Conservation (phyloP, 2,329 filamentous ascomycete species). For the Paraphaeosphaeria sporulosa region DNA sequence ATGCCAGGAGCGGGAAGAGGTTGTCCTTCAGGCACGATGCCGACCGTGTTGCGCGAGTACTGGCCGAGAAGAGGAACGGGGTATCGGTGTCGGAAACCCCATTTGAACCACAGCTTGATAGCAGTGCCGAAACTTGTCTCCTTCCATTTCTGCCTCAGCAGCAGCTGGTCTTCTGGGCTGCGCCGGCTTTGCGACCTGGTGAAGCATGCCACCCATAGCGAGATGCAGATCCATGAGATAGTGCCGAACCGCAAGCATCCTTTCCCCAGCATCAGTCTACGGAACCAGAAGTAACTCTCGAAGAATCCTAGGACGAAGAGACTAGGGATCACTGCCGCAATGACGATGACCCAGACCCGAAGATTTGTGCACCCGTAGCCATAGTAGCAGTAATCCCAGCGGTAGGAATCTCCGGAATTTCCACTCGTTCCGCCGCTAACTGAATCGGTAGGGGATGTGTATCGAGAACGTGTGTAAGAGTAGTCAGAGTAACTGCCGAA, state of each 20-base stretch:
- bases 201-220: constrained; percentile 41
- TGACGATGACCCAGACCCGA: constrained; percentile 38
- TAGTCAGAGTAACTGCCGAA: neutral
- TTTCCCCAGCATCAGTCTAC: constrained; percentile 43
- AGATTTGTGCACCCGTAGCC: constrained; percentile 28
- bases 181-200: constrained; percentile 42
- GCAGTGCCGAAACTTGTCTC: constrained; percentile 33
- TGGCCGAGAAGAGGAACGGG: constrained; percentile 41
- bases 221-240: constrained; percentile 40
- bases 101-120: constrained; percentile 44
- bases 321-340: constrained; percentile 34
- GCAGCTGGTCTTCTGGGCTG: constrained; percentile 39
- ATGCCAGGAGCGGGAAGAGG: constrained; percentile 30
- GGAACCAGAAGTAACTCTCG: constrained; percentile 46
- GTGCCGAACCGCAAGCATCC: constrained; percentile 42
- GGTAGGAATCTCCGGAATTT: constrained; percentile 7
- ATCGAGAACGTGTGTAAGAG: neutral
- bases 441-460: neutral
- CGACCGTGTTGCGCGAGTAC: constrained; percentile 37
- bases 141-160: constrained; percentile 41
- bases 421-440: constrained; percentile 11
- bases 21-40: constrained; percentile 37
- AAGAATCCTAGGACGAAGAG: constrained; percentile 44
- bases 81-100: constrained; percentile 41
- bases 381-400: constrained; percentile 12